Percentiles rank a stretch among this genome's conserved stretches.
Conservation (phyloP, 1,284 basidiomycete species). For the Malassezia globosa region DNA sequence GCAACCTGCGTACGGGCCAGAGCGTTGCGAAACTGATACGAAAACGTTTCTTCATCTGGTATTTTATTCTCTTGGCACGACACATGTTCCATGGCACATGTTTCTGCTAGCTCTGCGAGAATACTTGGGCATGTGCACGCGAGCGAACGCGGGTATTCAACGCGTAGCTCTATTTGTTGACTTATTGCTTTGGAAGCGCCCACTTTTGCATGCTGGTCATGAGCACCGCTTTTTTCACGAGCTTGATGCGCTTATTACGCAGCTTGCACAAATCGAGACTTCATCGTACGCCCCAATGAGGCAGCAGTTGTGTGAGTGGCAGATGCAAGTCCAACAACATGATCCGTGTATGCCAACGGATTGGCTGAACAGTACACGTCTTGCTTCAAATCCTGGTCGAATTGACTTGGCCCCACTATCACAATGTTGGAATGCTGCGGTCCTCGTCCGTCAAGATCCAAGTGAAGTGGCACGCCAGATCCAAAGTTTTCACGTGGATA, state of each 20-base stretch:
- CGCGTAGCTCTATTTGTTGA: constrained; percentile 11
- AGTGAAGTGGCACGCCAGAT: constrained; percentile 43
- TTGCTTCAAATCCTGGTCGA: background rate
- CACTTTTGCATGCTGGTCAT: constrained; percentile 3
- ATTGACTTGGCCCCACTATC: background rate
- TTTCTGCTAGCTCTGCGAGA: constrained; percentile 7
- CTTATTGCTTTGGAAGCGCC: constrained; percentile 15
- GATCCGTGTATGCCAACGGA: constrained; percentile 3
- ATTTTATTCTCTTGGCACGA: constrained; percentile 12
- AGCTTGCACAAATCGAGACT: background rate
- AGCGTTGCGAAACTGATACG: constrained; percentile 2
- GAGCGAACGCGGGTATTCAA: background rate
- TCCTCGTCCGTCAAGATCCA: constrained; percentile 31
- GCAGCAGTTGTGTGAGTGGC: constrained; percentile 11
- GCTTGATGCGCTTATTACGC: background rate
- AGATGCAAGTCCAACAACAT: background rate
- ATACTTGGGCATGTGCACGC: background rate
- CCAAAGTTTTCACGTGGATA: constrained; percentile 33
- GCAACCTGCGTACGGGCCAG: background rate
- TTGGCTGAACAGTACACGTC: background rate
- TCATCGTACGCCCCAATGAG: background rate
- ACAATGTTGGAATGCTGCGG: constrained; percentile 10
- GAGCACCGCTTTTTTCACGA: constrained; percentile 3
- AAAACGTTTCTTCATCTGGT: constrained; percentile 14
- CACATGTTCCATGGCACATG: constrained; percentile 2